These are phyloP conservation scores for Paxillus rubicundulus DNA, from an alignment of 768 basidiomycete genomes.

Conservation along the genomic window DNA sequence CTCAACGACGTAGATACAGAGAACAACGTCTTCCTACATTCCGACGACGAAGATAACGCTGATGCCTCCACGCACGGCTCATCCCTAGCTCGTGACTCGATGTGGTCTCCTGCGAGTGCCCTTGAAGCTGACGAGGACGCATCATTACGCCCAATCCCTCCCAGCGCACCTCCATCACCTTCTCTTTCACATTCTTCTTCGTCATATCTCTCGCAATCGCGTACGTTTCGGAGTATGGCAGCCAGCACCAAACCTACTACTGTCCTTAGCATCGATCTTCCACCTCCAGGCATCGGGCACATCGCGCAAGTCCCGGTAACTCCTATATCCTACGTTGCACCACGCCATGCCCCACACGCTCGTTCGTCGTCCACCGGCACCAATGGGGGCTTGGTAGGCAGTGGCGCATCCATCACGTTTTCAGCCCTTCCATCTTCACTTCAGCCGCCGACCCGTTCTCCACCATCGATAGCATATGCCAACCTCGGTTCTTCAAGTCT, in stretches of 20 bases:
- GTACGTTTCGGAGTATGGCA: conserved; percentile 78
- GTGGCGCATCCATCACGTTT: conserved; percentile 67
- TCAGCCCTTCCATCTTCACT: conserved; percentile 60
- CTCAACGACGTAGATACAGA: conserved; percentile 58
- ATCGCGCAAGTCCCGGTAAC: conserved; percentile 83
- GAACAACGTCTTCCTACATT: conserved; percentile 34
- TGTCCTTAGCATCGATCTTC: conserved; percentile 82
- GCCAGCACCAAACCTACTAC: conserved; percentile 96
- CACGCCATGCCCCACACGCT: conserved; percentile 55
- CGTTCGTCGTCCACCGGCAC: conserved; percentile 60
- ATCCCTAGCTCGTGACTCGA: conserved; percentile 67
- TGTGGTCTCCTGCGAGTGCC: conserved; percentile 74
- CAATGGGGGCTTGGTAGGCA: conserved; percentile 41
- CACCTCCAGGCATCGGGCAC: conserved; percentile 80
- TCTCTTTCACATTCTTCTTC: conserved; percentile 82
- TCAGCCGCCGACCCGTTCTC: conserved; percentile 43
- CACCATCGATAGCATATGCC: conserved; percentile 29
- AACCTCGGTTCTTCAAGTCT: conserved; percentile 28
- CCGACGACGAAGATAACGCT: conserved; percentile 38
- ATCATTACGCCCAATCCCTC: conserved; percentile 85
- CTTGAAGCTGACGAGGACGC: conserved; percentile 94
- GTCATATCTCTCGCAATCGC: conserved; percentile 76
- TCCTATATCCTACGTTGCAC: conserved; percentile 47
- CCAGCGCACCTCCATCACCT: conserved; percentile 83
- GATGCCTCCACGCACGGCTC: conserved; percentile 53